These are phyloP conservation scores for Ophiocordyceps polyrhachis-furcata DNA, from an alignment of 2,329 filamentous ascomycete species.

Conservation along the genomic window DNA sequence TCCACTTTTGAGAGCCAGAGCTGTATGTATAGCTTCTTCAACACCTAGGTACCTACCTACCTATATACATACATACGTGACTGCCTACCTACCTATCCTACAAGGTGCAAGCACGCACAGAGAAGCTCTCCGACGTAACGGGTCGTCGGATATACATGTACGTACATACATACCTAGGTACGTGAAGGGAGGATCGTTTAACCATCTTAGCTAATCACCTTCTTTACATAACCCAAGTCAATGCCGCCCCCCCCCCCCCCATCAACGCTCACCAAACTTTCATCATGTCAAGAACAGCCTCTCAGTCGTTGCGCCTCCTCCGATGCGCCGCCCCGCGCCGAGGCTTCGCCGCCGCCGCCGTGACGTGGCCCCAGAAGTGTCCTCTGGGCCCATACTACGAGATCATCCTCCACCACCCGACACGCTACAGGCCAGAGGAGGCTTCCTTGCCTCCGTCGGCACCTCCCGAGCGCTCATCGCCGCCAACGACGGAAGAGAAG, in stretches of 20 bases:
- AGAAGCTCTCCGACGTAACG: no score
- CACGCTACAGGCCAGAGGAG: conserved; percentile 16
- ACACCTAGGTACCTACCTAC: no score
- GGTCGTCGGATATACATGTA: no score
- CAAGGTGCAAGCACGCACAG: no score
- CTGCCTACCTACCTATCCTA: no score
- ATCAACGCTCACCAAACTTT: neutral
- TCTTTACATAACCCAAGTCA: neutral
- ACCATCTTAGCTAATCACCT: neutral
- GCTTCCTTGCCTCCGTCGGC: conserved; percentile 24
- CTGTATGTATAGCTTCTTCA: no score
- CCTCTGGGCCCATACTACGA: conserved; percentile 42
- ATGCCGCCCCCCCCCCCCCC: neutral
- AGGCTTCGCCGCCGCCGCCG: neutral
- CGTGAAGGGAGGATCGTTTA: no score
- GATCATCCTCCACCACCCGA: conserved; percentile 29
- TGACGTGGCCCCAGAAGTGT: conserved; percentile 16
- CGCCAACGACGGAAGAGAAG: conserved; percentile 3
- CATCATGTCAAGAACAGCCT: neutral
- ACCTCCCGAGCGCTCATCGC: conserved; percentile 6
- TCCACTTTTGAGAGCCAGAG: no score
- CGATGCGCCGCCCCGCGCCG: neutral
- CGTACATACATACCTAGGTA: no score
- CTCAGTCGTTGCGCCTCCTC: neutral
- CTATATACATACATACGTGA: no score